Percentiles rank a stretch among this genome's conserved stretches.
These are phyloP conservation scores for Euryodendron excelsum DNA, from an alignment of 148 eudicot species.

Conservation along the genomic window DNA sequence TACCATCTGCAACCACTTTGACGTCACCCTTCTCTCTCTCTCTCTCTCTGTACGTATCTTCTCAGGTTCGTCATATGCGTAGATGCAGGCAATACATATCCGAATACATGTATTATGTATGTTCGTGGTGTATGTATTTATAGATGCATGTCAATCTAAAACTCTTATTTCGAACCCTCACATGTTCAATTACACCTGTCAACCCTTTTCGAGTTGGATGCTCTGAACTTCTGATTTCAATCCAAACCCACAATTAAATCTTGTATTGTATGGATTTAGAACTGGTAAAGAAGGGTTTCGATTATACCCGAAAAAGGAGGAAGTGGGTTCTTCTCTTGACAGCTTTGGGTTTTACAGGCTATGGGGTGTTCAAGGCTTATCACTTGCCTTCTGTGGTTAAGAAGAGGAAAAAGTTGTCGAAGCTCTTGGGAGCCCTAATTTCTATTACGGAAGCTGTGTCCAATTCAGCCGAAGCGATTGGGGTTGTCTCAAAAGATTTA, in stretches of 20 bases:
- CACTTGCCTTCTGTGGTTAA: conserved; percentile 51
- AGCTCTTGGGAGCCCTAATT: conserved; percentile 42
- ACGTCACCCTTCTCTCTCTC: conserved; percentile 1
- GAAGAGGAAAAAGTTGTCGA: conserved; percentile 43
- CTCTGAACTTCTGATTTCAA: background rate
- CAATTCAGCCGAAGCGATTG: conserved; percentile 57
- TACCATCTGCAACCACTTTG: conserved; percentile 17
- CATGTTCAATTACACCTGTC: background rate
- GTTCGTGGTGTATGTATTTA: too few species aligned
- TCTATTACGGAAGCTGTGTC: conserved; percentile 46
- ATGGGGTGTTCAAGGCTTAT: conserved; percentile 60
- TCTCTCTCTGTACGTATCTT: background rate
- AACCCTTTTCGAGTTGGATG: background rate
- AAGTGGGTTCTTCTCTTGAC: conserved; percentile 54
- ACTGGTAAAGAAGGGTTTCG: conserved; percentile 45
- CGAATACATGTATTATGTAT: too few species aligned
- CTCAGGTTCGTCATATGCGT: background rate
- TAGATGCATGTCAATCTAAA: too few species aligned
- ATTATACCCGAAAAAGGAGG: conserved; percentile 41
- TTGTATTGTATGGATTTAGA: conserved; percentile 50
- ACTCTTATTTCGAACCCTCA: background rate
- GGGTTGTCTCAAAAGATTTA: conserved; percentile 62
- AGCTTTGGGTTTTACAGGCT: conserved; percentile 57
- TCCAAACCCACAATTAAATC: background rate
- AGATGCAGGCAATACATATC: too few species aligned